Percentiles rank a stretch among this genome's conserved stretches.
These are phyloP conservation scores for Phytophthora foliorum DNA, from an alignment of 352 stramenopile species.

Conservation along the genomic window DNA sequence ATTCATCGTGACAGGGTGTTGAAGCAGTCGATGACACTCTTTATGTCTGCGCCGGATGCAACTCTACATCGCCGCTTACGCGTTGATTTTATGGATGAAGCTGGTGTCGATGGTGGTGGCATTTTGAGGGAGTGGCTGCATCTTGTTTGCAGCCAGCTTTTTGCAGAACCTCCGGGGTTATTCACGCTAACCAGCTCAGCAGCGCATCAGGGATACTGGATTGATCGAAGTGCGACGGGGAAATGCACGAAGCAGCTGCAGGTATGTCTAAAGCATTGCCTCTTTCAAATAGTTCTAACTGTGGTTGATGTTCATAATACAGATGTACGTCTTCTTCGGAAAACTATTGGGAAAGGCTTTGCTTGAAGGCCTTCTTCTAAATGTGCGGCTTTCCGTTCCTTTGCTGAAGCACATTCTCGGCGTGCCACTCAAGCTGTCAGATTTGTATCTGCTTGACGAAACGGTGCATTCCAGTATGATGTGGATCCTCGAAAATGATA, in stretches of 20 bases:
- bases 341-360: constrained; percentile 74
- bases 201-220: constrained; percentile 70
- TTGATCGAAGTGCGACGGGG: constrained; percentile 45
- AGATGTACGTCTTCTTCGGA: constrained; percentile 88
- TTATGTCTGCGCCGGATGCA: constrained; percentile 56
- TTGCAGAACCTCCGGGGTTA: constrained; percentile 55
- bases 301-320: constrained; percentile 5
- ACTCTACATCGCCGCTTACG: constrained; percentile 77
- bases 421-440: constrained; percentile 57
- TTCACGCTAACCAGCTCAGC: constrained; percentile 61
- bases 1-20: constrained; percentile 76
- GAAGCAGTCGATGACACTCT: constrained; percentile 72
- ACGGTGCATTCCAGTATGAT: constrained; percentile 75
- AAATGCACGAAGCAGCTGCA: constrained; percentile 49
- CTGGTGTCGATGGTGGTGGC: constrained; percentile 77
- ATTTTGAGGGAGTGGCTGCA: constrained; percentile 86
- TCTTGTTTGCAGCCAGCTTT: constrained; percentile 76
- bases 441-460: constrained; percentile 79
- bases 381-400: constrained; percentile 69
- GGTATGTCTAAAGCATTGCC: constrained; percentile 26
- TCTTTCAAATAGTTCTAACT: background rate
- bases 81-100: constrained; percentile 88
- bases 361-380: constrained; percentile 80
- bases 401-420: constrained; percentile 81
- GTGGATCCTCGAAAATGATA: constrained; percentile 67